A percentile compares a stretch with the other conserved stretches of the same genome.
Evolutionary conservation across 2,329 filamentous ascomycete species (phyloP).

Genomic region (Emergomyces pasteurianus): DNA sequence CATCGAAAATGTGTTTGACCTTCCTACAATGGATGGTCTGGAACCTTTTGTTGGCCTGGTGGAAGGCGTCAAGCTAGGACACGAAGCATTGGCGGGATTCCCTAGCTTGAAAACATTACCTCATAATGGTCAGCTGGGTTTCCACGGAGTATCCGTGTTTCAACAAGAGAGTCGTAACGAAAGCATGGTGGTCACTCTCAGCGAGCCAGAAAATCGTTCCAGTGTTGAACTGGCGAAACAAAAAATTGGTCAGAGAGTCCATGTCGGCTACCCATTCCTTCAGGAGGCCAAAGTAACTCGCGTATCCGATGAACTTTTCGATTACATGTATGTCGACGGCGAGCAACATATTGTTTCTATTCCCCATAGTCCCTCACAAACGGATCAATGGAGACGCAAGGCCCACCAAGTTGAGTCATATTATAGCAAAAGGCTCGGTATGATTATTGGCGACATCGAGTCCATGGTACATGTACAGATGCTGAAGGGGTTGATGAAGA

Average conservation of each 20-base stretch:
- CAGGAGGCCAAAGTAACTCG: constrained; percentile 83
- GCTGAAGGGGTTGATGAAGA: constrained; percentile 82
- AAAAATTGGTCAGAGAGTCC: constrained; percentile 74
- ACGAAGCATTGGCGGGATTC: constrained; percentile 80
- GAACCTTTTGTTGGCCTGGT: constrained; percentile 76
- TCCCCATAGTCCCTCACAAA: constrained; percentile 63
- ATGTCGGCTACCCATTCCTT: constrained; percentile 88
- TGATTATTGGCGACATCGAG: constrained; percentile 76
- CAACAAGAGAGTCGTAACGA: constrained; percentile 93
- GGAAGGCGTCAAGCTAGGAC: constrained; percentile 69
- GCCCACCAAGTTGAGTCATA: constrained; percentile 69
- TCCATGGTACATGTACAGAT: constrained; percentile 86
- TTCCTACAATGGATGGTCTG: constrained; percentile 82
- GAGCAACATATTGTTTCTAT: constrained; percentile 53
- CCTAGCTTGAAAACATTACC: constrained; percentile 79
- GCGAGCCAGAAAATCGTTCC: constrained; percentile 59
- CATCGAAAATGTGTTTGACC: constrained; percentile 89
- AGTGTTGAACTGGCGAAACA: constrained; percentile 60
- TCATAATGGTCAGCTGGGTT: constrained; percentile 68
- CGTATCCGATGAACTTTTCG: constrained; percentile 88
- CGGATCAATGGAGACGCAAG: constrained; percentile 74
- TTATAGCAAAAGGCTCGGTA: constrained; percentile 84
- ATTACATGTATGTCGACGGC: constrained; percentile 60
- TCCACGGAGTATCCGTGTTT: constrained; percentile 88
- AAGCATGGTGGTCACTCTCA: constrained; percentile 82